Base-by-base conservation (phyloP, 441 rosid genomes). In the Gossypium schwendimanii region DNA sequence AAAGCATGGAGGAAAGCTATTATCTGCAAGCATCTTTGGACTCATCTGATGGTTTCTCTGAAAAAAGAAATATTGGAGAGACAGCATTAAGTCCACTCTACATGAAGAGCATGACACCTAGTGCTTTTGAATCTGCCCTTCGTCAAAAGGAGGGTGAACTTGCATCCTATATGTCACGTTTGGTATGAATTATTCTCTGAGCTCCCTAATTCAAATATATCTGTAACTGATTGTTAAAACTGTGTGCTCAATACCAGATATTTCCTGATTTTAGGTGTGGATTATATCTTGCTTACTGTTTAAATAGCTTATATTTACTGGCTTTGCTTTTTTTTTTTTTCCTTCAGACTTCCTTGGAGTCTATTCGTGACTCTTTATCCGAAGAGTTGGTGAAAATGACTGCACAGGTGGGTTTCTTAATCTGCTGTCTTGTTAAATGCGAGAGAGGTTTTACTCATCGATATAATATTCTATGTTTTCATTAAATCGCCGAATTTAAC, bases 61-160 rank as follows among this genome's bases (percentile, higher is more conserved):
- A 91, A 69, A 90, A 88, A 84, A 93, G 89, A 88, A 82, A 84
- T 80, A 63, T 74, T 55, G 82, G 84, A 60, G 99, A 88, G 80
- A 82, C 86, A 72, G 81, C 84, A 31, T 62, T 88, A 84, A 91
- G 87, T 83, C 89, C 97, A n/a, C 90, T 84, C 85, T 87, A 82
- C 80, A 84, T 91, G 91, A 95, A 88, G 88, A 91, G 92, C 86
- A 87, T 93, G 85, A 95, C 93, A 72, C 92, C 94, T 36, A 87
- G 93, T 82, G 84, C 98, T 80, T 93, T 90, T 83, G 98, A 95
- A 80, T 83, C 94, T 60, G 82, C 96, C 58, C 97, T 93, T 83
- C 93, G 93, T 63, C 98, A 93, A 84, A 95, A 95, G 88, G 98
- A 95, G 86, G 98, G 99, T 18, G 99, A 95, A 83, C 92, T 95